phyloP scores from a whole-genome alignment of 805 yeast species.

The Cyberlindnera subsufficiens region DNA sequence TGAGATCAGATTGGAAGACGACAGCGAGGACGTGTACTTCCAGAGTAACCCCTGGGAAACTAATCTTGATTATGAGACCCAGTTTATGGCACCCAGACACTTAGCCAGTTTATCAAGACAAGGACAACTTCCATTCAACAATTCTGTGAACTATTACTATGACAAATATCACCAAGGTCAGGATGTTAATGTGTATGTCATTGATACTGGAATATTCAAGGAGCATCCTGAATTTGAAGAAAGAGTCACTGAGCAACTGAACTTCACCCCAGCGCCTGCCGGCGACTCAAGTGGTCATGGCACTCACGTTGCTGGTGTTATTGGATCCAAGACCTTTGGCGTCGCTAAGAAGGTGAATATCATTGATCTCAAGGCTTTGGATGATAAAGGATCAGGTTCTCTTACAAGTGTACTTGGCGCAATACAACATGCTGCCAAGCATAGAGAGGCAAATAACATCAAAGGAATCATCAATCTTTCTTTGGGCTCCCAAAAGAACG shows the following conservation, averaged over 20 bases:
- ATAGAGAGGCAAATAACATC: conserved; percentile 31
- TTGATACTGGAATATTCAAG: conserved; percentile 76
- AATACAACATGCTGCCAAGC: conserved; percentile 61
- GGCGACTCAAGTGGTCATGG: conserved; percentile 88
- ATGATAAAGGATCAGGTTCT: conserved; percentile 63
- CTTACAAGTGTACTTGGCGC: conserved; percentile 61
- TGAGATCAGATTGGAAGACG: conserved; percentile 9
- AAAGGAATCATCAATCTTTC: conserved; percentile 74
- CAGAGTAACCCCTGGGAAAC: not conserved
- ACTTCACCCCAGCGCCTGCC: conserved; percentile 50
- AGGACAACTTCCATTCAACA: conserved; percentile 27
- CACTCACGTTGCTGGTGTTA: conserved; percentile 87
- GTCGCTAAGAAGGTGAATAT: conserved; percentile 67
- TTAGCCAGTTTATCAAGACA: conserved; percentile 57
- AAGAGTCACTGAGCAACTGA: conserved; percentile 53
- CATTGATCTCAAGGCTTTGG: conserved; percentile 72
- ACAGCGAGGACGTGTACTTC: not conserved
- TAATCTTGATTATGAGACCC: conserved; percentile 21
- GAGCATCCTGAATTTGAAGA: conserved; percentile 60
- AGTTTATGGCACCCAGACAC: conserved; percentile 56
- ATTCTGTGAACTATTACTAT: conserved; percentile 39
- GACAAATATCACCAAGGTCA: conserved; percentile 43
- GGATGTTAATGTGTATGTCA: conserved; percentile 65
- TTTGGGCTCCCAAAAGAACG: conserved; percentile 66
- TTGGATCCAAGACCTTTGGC: conserved; percentile 76